These are phyloP conservation scores for Coniochaeta sp. DNA, from an alignment of 2,329 filamentous ascomycete genomes.

Conservation along the genomic window DNA sequence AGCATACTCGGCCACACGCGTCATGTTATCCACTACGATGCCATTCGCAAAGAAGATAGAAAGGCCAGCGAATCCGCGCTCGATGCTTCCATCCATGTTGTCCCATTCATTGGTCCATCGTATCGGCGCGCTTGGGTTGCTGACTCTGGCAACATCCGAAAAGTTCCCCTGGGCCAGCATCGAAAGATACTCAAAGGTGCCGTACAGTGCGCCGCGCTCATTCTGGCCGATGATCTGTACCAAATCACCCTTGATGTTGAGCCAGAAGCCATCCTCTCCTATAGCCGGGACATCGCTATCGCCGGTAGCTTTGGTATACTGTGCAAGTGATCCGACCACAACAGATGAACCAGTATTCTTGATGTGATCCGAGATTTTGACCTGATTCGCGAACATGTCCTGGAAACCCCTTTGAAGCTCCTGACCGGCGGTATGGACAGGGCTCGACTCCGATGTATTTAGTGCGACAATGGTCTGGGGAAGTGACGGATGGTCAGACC, in stretches of 20 bases:
- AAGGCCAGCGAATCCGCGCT: slow-evolving; percentile 59
- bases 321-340: slow-evolving; percentile 40
- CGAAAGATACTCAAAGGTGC: slow-evolving; percentile 61
- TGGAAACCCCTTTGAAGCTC: slow-evolving; percentile 52
- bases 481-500: slow-evolving; percentile 9
- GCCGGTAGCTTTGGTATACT: slow-evolving; percentile 27
- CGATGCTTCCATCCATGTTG: slow-evolving; percentile 60
- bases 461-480: slow-evolving; percentile 14
- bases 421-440: slow-evolving; percentile 50
- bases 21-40: slow-evolving; percentile 47
- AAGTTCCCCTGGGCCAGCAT: slow-evolving; percentile 54
- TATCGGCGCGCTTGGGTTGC: slow-evolving; percentile 53
- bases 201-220: slow-evolving; percentile 61
- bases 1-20: slow-evolving; percentile 54
- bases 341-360: slow-evolving; percentile 21
- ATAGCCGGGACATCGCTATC: slow-evolving; percentile 30
- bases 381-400: slow-evolving; percentile 45
- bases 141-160: slow-evolving; percentile 35
- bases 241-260: slow-evolving; percentile 36
- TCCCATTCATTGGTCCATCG: slow-evolving; percentile 71
- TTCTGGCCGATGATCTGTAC: slow-evolving; percentile 58
- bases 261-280: slow-evolving; percentile 53
- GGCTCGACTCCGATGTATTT: slow-evolving; percentile 45
- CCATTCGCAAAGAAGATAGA: slow-evolving; percentile 63
- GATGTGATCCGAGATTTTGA: slow-evolving; percentile 15